These are phyloP conservation scores for Hansfordia pulvinata DNA, from an alignment of 2,329 filamentous ascomycete species.

Conservation along the genomic window DNA sequence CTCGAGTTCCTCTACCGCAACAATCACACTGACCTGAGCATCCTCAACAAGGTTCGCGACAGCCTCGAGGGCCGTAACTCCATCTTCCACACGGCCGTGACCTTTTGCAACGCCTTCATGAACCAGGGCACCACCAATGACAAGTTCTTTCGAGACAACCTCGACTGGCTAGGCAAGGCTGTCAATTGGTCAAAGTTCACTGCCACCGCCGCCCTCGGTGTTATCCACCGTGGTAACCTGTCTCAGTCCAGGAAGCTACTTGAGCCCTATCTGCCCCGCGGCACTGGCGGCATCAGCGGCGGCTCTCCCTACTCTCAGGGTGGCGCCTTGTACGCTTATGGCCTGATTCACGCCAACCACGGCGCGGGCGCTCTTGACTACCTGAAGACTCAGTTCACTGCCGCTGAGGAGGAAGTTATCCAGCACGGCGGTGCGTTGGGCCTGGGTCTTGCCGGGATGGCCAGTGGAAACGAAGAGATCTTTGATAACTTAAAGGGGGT, in stretches of 20 bases:
- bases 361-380: conserved; percentile 81
- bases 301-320: conserved; percentile 94
- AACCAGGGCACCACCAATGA: conserved; percentile 97
- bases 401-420: conserved; percentile 79
- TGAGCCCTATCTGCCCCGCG: conserved; percentile 83
- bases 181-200: conserved; percentile 99
- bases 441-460: conserved; percentile 95
- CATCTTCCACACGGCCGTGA: conserved; percentile 95
- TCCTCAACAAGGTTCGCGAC: conserved; percentile 92
- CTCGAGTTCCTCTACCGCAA: conserved; percentile 94
- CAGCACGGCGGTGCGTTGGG: conserved; percentile 94
- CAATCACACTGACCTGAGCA: conserved; percentile 82
- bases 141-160: conserved; percentile 94
- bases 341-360: conserved; percentile 94
- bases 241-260: conserved; percentile 86
- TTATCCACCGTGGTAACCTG: conserved; percentile 92
- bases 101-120: conserved; percentile 98
- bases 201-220: conserved; percentile 86
- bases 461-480: conserved; percentile 77
- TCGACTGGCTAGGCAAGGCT: conserved; percentile 96
- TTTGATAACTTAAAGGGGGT: conserved; percentile 85
- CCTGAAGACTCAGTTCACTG: conserved; percentile 59
- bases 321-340: conserved; percentile 88
- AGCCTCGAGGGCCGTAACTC: conserved; percentile 92
- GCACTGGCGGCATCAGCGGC: conserved; percentile 47